Percentiles rank a stretch among this genome's conserved stretches.
Evolutionary conservation across 1,139 yeast genomes (phyloP).

Genomic region (Yamadazyma oceani): DNA sequence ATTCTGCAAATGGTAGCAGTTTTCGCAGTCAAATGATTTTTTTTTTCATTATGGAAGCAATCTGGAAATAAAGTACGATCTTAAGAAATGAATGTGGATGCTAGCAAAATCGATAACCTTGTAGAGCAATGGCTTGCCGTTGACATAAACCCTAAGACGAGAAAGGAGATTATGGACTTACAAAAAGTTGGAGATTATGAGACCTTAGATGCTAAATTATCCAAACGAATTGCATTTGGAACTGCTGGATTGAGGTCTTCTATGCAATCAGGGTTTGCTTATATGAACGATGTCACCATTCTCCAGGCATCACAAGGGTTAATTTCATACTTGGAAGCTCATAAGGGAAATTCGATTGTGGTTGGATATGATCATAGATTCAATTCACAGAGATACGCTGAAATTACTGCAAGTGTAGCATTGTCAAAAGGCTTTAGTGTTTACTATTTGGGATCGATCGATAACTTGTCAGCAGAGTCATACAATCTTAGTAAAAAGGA

Average conservation of each 20-base stretch:
- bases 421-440: constrained; percentile 68
- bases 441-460: constrained; percentile 51
- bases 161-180: constrained; percentile 55
- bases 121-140: constrained; percentile 51
- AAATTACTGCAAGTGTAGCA: constrained; percentile 75
- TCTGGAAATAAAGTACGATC: no score
- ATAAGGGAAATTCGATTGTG: constrained; percentile 47
- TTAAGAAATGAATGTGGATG: not conserved
- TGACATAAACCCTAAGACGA: constrained; percentile 53
- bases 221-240: constrained; percentile 76
- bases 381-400: constrained; percentile 78
- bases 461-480: constrained; percentile 32
- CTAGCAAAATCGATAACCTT: constrained; percentile 25
- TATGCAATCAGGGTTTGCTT: constrained; percentile 88
- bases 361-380: constrained; percentile 91
- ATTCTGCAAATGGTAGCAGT: not conserved
- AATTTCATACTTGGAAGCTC: constrained; percentile 52
- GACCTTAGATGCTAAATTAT: constrained; percentile 51
- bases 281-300: constrained; percentile 89
- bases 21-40: constrained; percentile 1
- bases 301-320: constrained; percentile 92
- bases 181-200: constrained; percentile 36
- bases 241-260: constrained; percentile 87
- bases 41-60: no score
- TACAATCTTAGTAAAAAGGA: constrained; percentile 13